These are phyloP conservation scores for Astrothelium subdiscretum DNA, from an alignment of 495 filamentous ascomycete species.

Conservation along the genomic window DNA sequence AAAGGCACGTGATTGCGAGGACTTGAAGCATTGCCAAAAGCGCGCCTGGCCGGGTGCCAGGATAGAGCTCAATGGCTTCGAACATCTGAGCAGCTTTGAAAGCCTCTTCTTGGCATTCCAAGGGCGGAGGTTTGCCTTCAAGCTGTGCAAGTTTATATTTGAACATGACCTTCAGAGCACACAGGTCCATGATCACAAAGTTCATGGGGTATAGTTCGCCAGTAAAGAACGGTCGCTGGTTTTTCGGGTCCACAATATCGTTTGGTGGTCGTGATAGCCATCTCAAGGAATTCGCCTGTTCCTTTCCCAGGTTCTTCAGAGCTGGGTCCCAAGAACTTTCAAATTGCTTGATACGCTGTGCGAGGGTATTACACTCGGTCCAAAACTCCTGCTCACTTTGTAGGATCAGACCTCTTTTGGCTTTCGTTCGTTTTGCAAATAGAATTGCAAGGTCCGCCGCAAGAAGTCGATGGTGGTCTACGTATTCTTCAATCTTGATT, in stretches of 20 bases:
- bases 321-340: constrained; percentile 40
- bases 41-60: constrained; percentile 54
- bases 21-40: constrained; percentile 63
- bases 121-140: constrained; percentile 37
- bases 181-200: constrained; percentile 63
- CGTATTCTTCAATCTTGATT: constrained; percentile 53
- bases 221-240: constrained; percentile 51
- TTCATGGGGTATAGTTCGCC: constrained; percentile 64
- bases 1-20: constrained; percentile 64
- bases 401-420: constrained; percentile 41
- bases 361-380: constrained; percentile 46
- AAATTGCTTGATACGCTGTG: constrained; percentile 47
- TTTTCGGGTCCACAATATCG: constrained; percentile 62
- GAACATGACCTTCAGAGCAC: constrained; percentile 68
- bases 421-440: constrained; percentile 53
- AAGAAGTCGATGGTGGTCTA: constrained; percentile 57
- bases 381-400: constrained; percentile 49
- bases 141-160: constrained; percentile 54
- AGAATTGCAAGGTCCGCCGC: constrained; percentile 71
- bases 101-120: constrained; percentile 48
- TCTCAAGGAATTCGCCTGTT: constrained; percentile 30
- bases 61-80: constrained; percentile 64
- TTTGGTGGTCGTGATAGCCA: constrained; percentile 27
- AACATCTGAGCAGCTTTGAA: constrained; percentile 62
- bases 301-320: constrained; percentile 8